Base-by-base conservation (phyloP, 2,329 filamentous ascomycete genomes). In the Colletotrichum euphorbiae region DNA sequence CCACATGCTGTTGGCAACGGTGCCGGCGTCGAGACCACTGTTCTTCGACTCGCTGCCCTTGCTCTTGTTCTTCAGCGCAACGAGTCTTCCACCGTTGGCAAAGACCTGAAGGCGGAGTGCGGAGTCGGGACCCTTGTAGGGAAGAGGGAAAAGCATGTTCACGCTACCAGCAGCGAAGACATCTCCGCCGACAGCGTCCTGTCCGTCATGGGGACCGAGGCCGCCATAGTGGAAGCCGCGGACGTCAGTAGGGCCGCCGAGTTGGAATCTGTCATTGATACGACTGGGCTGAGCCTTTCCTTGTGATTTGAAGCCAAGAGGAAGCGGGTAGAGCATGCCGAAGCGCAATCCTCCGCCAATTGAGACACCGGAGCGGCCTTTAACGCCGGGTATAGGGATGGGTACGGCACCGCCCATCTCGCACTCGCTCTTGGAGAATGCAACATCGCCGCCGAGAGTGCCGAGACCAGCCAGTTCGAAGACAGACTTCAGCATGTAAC, bases 181-280 rank as follows among this genome's bases (percentile, higher is more conserved):
- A 77, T 99, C 96, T 24, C 96, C 96, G 12, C 96, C 96, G 0
- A 97, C 89, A 0, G 94, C 90, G 79, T 99, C 95, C 17, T 83
- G 79, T 1, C 94, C 93, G 75, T 98, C 95, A 71, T 92, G 91
- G 4, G 96, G 94, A 8, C 96, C 96, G 6, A 99, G 85, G 1
- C 96, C 96, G 19, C 91, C 92, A 21, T 97, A 87, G 67, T 93
- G 90, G 85, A 99, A 99, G 2, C 96, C 96, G 62, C 96, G 92
- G 13, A 99, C 93, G 76, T 97, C 95, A 3, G 94, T 97, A 3
- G 96, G 95, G 0, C 96, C 96, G 48, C 96, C 96, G 36, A 99
- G 91, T 75, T 94, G 90, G 82, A 99, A 99, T 50, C 96, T 93
- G 78, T 99, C 96, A 77, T 97, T 98, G 75, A 98, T 87, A 33